Evolutionary conservation across 352 stramenopile species (phyloP), one percentile per base, ranked within the genome.

Genomic region (Blastocystis hominis): DNA sequence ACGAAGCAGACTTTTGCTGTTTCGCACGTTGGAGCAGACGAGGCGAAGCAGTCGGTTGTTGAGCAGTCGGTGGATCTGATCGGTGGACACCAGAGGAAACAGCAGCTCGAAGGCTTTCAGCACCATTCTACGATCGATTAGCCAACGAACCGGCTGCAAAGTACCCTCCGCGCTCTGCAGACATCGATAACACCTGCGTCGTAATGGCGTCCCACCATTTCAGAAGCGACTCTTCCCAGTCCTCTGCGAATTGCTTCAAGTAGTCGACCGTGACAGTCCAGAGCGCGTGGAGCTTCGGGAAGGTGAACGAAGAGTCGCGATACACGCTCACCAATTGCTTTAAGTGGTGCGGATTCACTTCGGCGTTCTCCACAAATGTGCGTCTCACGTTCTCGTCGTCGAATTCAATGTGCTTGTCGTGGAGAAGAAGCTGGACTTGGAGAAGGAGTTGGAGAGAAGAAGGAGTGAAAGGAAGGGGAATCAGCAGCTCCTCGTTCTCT

Each of bases 281-380:
- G 17, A 78, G 10, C 53, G 68, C 42, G 53, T 78, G 68, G n/a
- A 78, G 10, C 68, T 78, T 78, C 17, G 68, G 68, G 68, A 61
- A 78, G 9, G 46, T 55, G 68, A 42, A 61, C 5, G 68, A 44
- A 1, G 68, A 78, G 34, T 53, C 68, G 4, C 38, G 4, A 46
- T 78, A 78, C 15, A 78, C 10, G 47, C 24, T 4, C 68, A 78
- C 62, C 68, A 78, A 38, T 38, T 40, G 42, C 42, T n/a, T 24
- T 20, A 78, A 38, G 9, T 55, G 68, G 9, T 6, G 17, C 20
- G 68, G 42, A 0, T 59, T n/a, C 24, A 78, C 47, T 3, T 59
- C 40, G 38, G 68, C 36, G 36, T 78, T 78, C 38, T 9, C 17
- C 40, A 34, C 44, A 38, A 56, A 78, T 20, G 62, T 34, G 24